These are phyloP conservation scores for Gastrolobium bilobum DNA, from an alignment of 306 rosid species.

Conservation along the genomic window DNA sequence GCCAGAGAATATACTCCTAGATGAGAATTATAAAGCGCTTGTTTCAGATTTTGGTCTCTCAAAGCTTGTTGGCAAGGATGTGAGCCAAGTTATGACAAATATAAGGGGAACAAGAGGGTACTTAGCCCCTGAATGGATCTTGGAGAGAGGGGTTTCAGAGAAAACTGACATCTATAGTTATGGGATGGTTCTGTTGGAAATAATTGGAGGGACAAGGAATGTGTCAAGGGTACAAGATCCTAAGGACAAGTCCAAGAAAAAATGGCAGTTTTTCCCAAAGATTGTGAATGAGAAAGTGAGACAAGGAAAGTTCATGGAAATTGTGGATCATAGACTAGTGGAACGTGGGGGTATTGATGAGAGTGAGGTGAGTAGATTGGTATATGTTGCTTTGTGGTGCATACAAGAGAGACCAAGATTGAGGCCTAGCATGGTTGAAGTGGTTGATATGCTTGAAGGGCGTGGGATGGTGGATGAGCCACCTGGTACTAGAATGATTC, in stretches of 20 bases:
- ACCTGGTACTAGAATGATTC: slow-evolving; percentile 77
- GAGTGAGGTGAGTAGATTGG: slow-evolving; percentile 68
- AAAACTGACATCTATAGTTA: slow-evolving; percentile 84
- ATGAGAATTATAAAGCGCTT: slow-evolving; percentile 69
- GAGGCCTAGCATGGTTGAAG: slow-evolving; percentile 75
- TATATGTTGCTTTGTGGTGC: slow-evolving; percentile 85
- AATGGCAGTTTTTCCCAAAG: slow-evolving; percentile 76
- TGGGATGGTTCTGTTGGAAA: slow-evolving; percentile 94
- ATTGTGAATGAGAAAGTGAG: slow-evolving; percentile 73
- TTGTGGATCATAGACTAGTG: slow-evolving; percentile 67
- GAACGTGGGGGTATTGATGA: slow-evolving; percentile 63
- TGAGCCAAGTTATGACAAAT: slow-evolving; percentile 72
- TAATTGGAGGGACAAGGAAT: slow-evolving; percentile 85
- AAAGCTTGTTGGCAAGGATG: slow-evolving; percentile 77
- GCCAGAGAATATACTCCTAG: slow-evolving; percentile 89
- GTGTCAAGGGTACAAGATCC: slow-evolving; percentile 56
- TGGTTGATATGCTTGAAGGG: slow-evolving; percentile 89
- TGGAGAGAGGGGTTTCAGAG: slow-evolving; percentile 85
- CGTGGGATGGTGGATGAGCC: slow-evolving; percentile 72
- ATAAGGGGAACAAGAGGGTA: slow-evolving; percentile 91
- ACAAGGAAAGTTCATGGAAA: slow-evolving; percentile 79
- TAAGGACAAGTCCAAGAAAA: slow-evolving; percentile 49
- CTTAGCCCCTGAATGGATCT: slow-evolving; percentile 93
- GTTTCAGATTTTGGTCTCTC: slow-evolving; percentile 89
- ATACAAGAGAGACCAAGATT: slow-evolving; percentile 82